Evolutionary conservation across 257 asterid species (phyloP).

Genomic region (Galeopsis tetrahit): DNA sequence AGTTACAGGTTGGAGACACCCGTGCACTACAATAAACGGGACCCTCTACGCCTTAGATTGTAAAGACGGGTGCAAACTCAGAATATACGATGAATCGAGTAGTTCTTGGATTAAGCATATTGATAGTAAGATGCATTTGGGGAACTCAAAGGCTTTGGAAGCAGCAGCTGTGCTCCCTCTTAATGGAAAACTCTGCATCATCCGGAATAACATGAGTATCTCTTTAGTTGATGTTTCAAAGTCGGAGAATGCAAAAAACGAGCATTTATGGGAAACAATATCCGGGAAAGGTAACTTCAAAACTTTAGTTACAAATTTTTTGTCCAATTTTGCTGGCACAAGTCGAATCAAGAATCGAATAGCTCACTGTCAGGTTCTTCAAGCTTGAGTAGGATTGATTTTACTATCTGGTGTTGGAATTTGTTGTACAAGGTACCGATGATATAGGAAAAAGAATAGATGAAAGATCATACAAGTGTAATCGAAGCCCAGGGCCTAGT

Average conservation of each 20-base stretch:
- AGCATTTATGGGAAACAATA: constrained; percentile 50
- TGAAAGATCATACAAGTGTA: constrained; percentile 5
- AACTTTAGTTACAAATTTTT: constrained; percentile 43
- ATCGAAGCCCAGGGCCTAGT: constrained; percentile 11
- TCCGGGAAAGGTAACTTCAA: constrained; percentile 48
- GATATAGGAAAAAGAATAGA: constrained; percentile 11
- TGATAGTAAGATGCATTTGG: constrained; percentile 48
- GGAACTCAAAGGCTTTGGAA: constrained; percentile 46
- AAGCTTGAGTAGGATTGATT: constrained; percentile 39
- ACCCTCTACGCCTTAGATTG: constrained; percentile 42
- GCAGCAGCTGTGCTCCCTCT: constrained; percentile 50
- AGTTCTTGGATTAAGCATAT: constrained; percentile 46
- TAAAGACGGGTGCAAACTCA: constrained; percentile 53
- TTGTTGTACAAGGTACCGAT: constrained; percentile 1
- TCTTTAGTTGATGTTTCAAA: constrained; percentile 45
- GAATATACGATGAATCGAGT: constrained; percentile 40
- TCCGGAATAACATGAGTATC: constrained; percentile 49
- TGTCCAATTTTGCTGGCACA: constrained; percentile 44
- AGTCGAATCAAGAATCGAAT: constrained; percentile 42
- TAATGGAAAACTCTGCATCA: constrained; percentile 47
- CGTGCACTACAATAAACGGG: constrained; percentile 41
- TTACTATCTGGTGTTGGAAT: background rate
- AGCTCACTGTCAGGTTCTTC: constrained; percentile 50
- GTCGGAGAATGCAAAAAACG: constrained; percentile 29
- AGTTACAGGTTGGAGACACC: constrained; percentile 54